phyloP scores from a whole-genome alignment of 805 yeast species.

The Cyberlindnera xishuangbannaensis region DNA sequence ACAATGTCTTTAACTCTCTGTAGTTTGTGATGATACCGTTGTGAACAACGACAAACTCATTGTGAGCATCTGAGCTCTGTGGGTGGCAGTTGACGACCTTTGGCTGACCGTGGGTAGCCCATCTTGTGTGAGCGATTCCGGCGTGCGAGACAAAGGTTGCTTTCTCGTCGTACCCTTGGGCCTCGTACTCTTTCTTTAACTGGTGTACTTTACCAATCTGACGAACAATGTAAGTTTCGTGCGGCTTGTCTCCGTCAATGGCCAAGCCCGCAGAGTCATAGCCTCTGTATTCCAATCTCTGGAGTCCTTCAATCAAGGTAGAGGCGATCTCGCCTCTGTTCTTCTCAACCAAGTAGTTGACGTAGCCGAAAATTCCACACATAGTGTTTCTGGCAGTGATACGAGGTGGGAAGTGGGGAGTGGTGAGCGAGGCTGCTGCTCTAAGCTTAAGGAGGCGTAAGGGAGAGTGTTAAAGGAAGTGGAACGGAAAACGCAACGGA shows the following conservation, averaged over 20 bases:
- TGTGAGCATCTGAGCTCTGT: conserved; percentile 76
- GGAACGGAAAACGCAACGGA: too few species aligned
- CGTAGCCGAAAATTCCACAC: conserved; percentile 98
- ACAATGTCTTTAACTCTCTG: conserved; percentile 81
- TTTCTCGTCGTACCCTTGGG: conserved; percentile 46
- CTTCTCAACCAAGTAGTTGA: conserved; percentile 88
- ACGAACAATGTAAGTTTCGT: conserved; percentile 68
- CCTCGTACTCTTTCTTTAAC: conserved; percentile 59
- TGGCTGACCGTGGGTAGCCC: conserved; percentile 99
- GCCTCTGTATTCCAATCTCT: conserved; percentile 93
- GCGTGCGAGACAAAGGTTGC: conserved; percentile 76
- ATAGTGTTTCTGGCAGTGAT: conserved; percentile 26
- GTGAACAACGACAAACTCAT: conserved; percentile 90
- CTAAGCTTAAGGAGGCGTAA: too few species aligned
- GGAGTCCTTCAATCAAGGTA: conserved; percentile 80
- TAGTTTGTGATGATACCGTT: conserved; percentile 97
- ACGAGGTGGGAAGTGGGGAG: too few species aligned
- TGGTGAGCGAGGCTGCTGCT: too few species aligned
- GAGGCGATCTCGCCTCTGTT: conserved; percentile 89
- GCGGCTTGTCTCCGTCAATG: conserved; percentile 78
- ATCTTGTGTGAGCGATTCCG: conserved; percentile 98
- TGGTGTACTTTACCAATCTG: conserved; percentile 89
- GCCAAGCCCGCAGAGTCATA: conserved; percentile 98
- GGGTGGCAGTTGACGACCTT: conserved; percentile 88
- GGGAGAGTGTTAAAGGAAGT: too few species aligned